Evolutionary conservation across 371 early-diverging fungal species (phyloP), one percentile per base, ranked within the genome.

Genomic region (Funneliformis caledonium): DNA sequence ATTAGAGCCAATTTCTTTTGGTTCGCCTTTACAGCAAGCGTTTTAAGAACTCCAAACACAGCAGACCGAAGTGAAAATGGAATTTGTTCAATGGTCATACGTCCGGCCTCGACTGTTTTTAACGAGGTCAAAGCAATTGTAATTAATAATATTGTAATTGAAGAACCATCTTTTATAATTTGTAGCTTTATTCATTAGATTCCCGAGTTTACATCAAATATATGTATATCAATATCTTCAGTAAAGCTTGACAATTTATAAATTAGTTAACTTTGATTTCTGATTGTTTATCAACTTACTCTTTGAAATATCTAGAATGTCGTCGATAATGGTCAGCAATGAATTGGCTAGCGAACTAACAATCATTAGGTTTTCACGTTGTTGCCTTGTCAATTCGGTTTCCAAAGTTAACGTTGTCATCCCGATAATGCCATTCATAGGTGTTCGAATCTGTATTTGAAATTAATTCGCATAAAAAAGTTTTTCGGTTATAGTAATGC

Each of bases 301-400:
- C 87, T 94, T 94, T 61, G 94, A 93, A 73, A 94, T 91, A 86
- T 95, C 95, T 26, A 95, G 87, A 82, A 95, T 91, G 83, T 94
- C 94, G 80, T 94, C 92, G 72, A 95, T 93, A 72, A 95, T 92
- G 2, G 88, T 92, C 68, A 93, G 82, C 64, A 95, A 85, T 79
- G 90, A 91, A 59, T 90, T 89, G 7, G 93, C 92, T 74, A 92
- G 83, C 11, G 88, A 88, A 48, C 89, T 90, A 45, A 94, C 92
- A 50, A 93, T 92, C 89, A 91, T 88, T 82, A 93, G 82, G 72
- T 92, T 91, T 83, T 94, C 94, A 70, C 92, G 90, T 83, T 94
- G 94, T 64, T 93, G 90, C 12, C 92, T 89, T 22, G 89, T 91
- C 52, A 95, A 85, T 56, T 92, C 92, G 1, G 93, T 90, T 81